Base-by-base conservation (phyloP, 345 rosid species). In the Schrenkiella parvula region DNA sequence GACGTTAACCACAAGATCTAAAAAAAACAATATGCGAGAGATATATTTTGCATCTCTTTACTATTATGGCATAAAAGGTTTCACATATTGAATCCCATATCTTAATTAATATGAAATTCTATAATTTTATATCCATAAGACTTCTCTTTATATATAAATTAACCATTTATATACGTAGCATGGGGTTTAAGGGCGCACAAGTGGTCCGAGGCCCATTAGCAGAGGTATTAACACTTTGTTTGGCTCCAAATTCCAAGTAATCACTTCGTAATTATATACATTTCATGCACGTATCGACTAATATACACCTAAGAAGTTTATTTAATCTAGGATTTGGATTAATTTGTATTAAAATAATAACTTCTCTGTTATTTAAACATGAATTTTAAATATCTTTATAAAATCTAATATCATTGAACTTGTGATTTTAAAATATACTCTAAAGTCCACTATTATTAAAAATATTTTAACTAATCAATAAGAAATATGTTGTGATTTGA, bases 221-320 rank as follows among this genome's bases (percentile, higher is more conserved):
- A 43, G 12, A 46, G 42, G 31, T 43, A 61, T 44, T 0, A 18
- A 46, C 41, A 21, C 43, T 32, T 32, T 31, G n/a, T 31, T 64
- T 31, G 8, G 68, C 43, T 31, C 43, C 42, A 47, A 21, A 43
- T 64, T 64, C 29, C 41, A 64, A 46, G 68, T 32, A 64, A 47
- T 26, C 22, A 47, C 14, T 47, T 10, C 1, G 68, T 31, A 29
- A 46, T 10, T 14, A 38, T 8, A 60, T 8, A 60, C 38, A 13
- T 13, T 39, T 2, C 43, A 39, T 59, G 3, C 32, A 59, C 65
- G 1, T 60, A 39, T 55, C n/a, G 25, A 10, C 23, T 32, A 1
- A 42, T 62, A 43, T 3, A 42, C 38, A 34, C 38, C n/a, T n/a
- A n/a, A n/a, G n/a, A n/a, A n/a, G n/a, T n/a, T n/a, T n/a, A n/a